A percentile compares a stretch with the other conserved stretches of the same genome.
phyloP scores from a whole-genome alignment of 495 filamentous ascomycete species.

The Xylaria sp. region DNA sequence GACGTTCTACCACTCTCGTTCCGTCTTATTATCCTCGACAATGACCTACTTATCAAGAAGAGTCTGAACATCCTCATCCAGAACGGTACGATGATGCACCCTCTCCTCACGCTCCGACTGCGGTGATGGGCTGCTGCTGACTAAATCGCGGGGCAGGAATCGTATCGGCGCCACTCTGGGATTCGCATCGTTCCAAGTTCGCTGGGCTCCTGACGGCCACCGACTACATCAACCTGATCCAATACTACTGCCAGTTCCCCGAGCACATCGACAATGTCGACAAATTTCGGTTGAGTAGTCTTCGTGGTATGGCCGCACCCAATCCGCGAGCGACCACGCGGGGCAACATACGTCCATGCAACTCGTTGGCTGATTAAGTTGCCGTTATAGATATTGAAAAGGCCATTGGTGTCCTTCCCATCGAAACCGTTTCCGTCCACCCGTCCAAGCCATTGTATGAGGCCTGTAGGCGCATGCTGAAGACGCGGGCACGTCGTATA shows the following conservation, averaged over 20 bases:
- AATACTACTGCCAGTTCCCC: conserved; percentile 99
- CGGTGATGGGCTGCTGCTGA: conserved; percentile 26
- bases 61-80: conserved; percentile 96
- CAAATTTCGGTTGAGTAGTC: conserved; percentile 90
- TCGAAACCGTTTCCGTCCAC: conserved; percentile 95
- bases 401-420: conserved; percentile 85
- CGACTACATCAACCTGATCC: conserved; percentile 98
- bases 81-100: conserved; percentile 70
- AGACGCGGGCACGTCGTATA: conserved; percentile 90
- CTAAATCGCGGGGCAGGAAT: conserved; percentile 68
- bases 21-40: conserved; percentile 94
- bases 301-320: conserved; percentile 71
- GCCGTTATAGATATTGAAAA: conserved; percentile 81
- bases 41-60: conserved; percentile 93
- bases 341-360: neutral
- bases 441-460: conserved; percentile 90
- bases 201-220: conserved; percentile 93
- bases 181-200: conserved; percentile 91
- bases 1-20: conserved; percentile 98
- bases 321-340: neutral
- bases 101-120: neutral
- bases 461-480: conserved; percentile 92
- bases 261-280: conserved; percentile 88
- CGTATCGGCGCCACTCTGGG: conserved; percentile 97
- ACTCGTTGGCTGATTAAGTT: conserved; percentile 6